Percentiles rank a stretch among this genome's conserved stretches.
These are phyloP conservation scores for Apophysomyces trapeziformis DNA, from an alignment of 371 early-diverging fungal genomes.

Conservation along the genomic window DNA sequence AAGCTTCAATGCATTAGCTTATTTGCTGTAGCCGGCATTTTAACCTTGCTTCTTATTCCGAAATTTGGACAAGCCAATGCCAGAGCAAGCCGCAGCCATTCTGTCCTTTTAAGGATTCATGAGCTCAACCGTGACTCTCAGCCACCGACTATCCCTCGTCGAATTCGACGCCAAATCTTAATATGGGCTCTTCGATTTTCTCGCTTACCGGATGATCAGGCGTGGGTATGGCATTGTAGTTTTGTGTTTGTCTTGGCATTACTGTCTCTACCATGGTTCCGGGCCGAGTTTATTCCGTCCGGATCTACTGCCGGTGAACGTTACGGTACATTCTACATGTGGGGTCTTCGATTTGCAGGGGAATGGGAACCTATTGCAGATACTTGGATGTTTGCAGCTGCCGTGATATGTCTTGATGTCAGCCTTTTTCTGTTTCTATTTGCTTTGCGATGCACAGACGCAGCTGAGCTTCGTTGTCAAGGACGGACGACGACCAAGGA, in stretches of 20 bases:
- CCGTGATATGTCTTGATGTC: constrained; percentile 48
- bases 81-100: constrained; percentile 4
- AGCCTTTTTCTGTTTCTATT: constrained; percentile 49
- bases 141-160: constrained; percentile 13
- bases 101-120: constrained; percentile 33
- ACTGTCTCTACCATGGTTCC: constrained; percentile 54
- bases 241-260: constrained; percentile 51
- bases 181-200: constrained; percentile 34
- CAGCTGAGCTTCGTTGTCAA: constrained; percentile 17
- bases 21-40: constrained; percentile 20
- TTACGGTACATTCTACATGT: constrained; percentile 62
- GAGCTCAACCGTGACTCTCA: constrained; percentile 25
- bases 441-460: constrained; percentile 33
- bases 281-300: constrained; percentile 60
- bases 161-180: constrained; percentile 31
- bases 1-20: constrained; percentile 32
- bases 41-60: constrained; percentile 31
- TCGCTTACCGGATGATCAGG: constrained; percentile 32
- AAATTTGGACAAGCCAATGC: constrained; percentile 30
- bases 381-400: constrained; percentile 73
- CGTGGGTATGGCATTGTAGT: constrained; percentile 49
- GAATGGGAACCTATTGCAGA: constrained; percentile 85
- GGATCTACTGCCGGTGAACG: constrained; percentile 42
- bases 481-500: constrained; percentile 4
- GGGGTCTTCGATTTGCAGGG: constrained; percentile 54